Percentiles rank a stretch among this genome's conserved stretches.
Evolutionary conservation across 2,329 filamentous ascomycete genomes (phyloP).

Genomic region (Phaeophleospora eucalypticola): DNA sequence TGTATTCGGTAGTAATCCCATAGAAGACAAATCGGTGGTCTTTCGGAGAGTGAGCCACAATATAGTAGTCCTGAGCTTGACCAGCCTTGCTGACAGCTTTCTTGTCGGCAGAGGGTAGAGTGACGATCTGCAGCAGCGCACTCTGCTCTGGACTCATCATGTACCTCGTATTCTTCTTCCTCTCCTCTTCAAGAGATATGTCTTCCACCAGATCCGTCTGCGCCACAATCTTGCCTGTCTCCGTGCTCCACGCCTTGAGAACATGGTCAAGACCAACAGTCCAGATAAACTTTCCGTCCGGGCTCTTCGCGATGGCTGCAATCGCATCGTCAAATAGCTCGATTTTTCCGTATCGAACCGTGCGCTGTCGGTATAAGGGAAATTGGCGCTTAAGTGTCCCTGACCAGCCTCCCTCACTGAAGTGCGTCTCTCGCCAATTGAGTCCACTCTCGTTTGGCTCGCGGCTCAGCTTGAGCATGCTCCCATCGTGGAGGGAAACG

Average conservation of each 20-base stretch:
- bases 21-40: slow-evolving; percentile 95
- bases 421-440: slow-evolving; percentile 67
- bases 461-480: slow-evolving; percentile 66
- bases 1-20: slow-evolving; percentile 52
- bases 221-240: slow-evolving; percentile 71
- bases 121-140: slow-evolving; percentile 70
- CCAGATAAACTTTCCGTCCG: slow-evolving; percentile 56
- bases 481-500: slow-evolving; percentile 75
- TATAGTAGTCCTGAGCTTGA: slow-evolving; percentile 45
- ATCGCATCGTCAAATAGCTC: slow-evolving; percentile 66
- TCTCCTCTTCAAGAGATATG: slow-evolving; percentile 37
- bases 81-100: slow-evolving; percentile 21
- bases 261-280: slow-evolving; percentile 86
- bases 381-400: slow-evolving; percentile 60
- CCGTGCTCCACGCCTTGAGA: slow-evolving; percentile 82
- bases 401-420: slow-evolving; percentile 67
- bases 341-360: slow-evolving; percentile 59
- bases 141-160: slow-evolving; percentile 74
- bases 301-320: slow-evolving; percentile 52
- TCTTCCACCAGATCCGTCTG: slow-evolving; percentile 74
- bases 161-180: slow-evolving; percentile 58
- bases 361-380: slow-evolving; percentile 56
- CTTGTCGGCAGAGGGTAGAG: slow-evolving; percentile 49
- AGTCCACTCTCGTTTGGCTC: slow-evolving; percentile 51
- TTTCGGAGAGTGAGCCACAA: slow-evolving; percentile 83